Evolutionary conservation across 2,329 filamentous ascomycete species (phyloP), one percentile per base, ranked within the genome.

Genomic region (Berkeleyomyces rouxiae): DNA sequence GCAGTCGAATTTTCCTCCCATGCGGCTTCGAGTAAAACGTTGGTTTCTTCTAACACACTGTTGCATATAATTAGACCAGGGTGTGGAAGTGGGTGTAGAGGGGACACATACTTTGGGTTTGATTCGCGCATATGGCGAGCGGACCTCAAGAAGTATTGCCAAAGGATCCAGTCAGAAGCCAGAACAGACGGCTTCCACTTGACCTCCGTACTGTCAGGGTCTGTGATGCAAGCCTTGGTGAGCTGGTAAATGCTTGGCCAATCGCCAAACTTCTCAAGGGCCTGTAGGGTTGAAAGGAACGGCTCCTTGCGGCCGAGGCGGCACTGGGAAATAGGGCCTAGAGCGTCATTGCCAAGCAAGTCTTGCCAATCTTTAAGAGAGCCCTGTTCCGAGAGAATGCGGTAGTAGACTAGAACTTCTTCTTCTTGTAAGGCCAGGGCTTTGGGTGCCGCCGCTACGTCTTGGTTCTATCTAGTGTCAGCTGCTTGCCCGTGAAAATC

Each of bases 361-460:
- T 74, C 74, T 1, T 73, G 65, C 63, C 74, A 75, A 51, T 78
- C 77, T 0, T 73, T 73, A 0, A 70, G 67, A 1, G 72, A 72
- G 0, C 75, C 77, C 7, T 79, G 76, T 3, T 71, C 72, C 39
- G 75, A 72, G 0, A 78, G 68, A 31, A 81, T 72, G 0, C 76
- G 72, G 65, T 79, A 81, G 16, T 79, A 74, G 1, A 81, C 72
- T 0, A 78, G 70, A 2, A 78, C 73, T 65, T 81, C 79, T 63
- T 81, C 76, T 64, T 81, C 79, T 0, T 74, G 63, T 7, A 59
- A 13, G 7, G 63, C 57, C 13, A 51, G 55, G 10, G 42, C 59
- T 13, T 55, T 62, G n/a, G 63, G 57, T 7, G 59, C 57, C 16
- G 51, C 39, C 11, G 59, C 44, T 6, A 55, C 57, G n/a, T 64